Conservation (phyloP, 306 rosid species). For the Phaseolus lunatus region DNA sequence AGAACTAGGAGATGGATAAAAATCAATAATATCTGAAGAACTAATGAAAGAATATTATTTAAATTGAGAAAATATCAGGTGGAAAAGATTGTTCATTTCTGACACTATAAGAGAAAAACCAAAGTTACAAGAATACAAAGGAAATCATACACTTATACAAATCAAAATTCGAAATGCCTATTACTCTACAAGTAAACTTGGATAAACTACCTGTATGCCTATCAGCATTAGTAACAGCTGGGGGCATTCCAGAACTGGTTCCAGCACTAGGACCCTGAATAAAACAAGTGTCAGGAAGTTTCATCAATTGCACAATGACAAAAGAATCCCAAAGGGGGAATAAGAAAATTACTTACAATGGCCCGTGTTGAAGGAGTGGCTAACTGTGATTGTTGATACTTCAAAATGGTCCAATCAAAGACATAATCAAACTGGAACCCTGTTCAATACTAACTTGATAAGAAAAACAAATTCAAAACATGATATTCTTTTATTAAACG, state of each 20-base stretch:
- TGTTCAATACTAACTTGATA: slow-evolving; percentile 46
- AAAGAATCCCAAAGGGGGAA: slow-evolving; percentile 9
- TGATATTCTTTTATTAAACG: slow-evolving; percentile 5
- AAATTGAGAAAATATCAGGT: slow-evolving; percentile 23
- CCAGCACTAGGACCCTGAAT: slow-evolving; percentile 75
- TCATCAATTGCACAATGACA: slow-evolving; percentile 20
- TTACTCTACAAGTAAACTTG: slow-evolving; percentile 31
- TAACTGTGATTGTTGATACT: slow-evolving; percentile 94
- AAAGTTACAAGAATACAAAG: not conserved
- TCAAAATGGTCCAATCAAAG: slow-evolving; percentile 97
- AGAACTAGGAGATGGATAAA: not conserved
- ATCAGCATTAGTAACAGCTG: slow-evolving; percentile 65
- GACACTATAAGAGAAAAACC: slow-evolving; percentile 19
- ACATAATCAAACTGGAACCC: slow-evolving; percentile 98
- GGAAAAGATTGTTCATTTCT: slow-evolving; percentile 24
- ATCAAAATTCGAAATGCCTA: slow-evolving; percentile 11
- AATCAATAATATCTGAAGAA: slow-evolving; percentile 10
- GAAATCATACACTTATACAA: slow-evolving; percentile 25
- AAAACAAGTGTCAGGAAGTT: slow-evolving; percentile 34
- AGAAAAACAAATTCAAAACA: slow-evolving; percentile 20
- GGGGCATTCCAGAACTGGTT: slow-evolving; percentile 88
- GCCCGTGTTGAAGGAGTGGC: slow-evolving; percentile 84
- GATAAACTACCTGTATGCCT: slow-evolving; percentile 70
- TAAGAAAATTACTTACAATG: slow-evolving; percentile 51
- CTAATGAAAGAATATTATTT: slow-evolving; percentile 13